Evolutionary conservation across 2,329 filamentous ascomycete genomes (phyloP), one percentile per base, ranked within the genome.

Genomic region (Pseudogymnoascus destructans): DNA sequence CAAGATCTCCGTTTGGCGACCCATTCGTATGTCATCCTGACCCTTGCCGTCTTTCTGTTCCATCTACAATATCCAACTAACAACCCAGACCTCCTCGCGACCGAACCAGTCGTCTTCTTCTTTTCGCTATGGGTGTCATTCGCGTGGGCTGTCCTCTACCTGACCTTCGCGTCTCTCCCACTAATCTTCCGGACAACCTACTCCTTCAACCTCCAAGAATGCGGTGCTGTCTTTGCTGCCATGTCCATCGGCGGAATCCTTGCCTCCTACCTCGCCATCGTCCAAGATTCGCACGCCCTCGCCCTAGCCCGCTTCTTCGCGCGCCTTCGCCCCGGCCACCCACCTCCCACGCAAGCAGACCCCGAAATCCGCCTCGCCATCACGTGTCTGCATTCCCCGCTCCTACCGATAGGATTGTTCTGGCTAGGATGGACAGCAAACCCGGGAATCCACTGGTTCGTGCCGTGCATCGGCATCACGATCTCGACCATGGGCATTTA

Each of bases 71-170:
- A 9, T 23, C 38, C 19, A 13, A 25, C 58, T 23, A 57, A 35
- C 59, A 58, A 21, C 11, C 21, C 11, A 55, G 27, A 84, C 65
- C 77, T 91, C 1, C 79, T 91, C 13, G 73, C 85, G 63, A 90
- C 86, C 0, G 87, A 91, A 64, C 84, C 86, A 0, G 84, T 89
- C 8, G 86, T 91, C 11, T 89, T 90, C 71, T 89, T 81, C 74
- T 96, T 96, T 73, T 89, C 86, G 0, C 75, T 95, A 0, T 96
- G 91, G 91, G 85, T 90, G 0, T 79, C 88, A 0, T 96, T 96
- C 70, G 85, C 85, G 17, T 96, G 91, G 91, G 89, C 86, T 0
- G 80, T 95, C 0, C 79, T 96, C 0, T 96, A 95, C 70, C 75
- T 95, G 15, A 89, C 86, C 10, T 92, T 95, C 64, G 81, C 82